phyloP scores from a whole-genome alignment of 768 basidiomycete species.

The Hygrocybe punicea region DNA sequence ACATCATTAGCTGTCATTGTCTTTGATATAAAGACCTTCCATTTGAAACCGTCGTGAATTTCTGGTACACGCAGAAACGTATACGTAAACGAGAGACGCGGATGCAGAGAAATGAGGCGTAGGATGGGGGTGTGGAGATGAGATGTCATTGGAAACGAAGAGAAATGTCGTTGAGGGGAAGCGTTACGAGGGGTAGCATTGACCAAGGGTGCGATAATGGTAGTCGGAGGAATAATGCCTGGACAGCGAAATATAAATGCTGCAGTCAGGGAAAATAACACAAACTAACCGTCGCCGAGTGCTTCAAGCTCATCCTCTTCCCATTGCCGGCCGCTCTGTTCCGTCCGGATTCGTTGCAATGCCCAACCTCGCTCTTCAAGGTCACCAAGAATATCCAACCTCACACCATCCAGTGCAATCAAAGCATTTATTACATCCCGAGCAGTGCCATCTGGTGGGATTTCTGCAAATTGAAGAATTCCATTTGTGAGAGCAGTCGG shows the following conservation, averaged over 20 bases:
- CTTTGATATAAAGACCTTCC: conserved; percentile 63
- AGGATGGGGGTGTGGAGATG: conserved; percentile 64
- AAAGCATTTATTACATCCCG: conserved; percentile 59
- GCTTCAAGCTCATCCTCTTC: conserved; percentile 65
- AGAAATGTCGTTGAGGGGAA: conserved; percentile 52
- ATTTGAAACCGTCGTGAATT: conserved; percentile 67
- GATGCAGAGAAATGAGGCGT: conserved; percentile 70
- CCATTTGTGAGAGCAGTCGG: conserved; percentile 59
- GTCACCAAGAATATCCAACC: conserved; percentile 53
- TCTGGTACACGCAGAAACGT: conserved; percentile 69
- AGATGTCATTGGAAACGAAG: conserved; percentile 64
- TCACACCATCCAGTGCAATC: conserved; percentile 46
- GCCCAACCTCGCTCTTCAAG: conserved; percentile 63
- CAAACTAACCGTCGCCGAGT: conserved; percentile 56
- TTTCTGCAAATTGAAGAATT: conserved; percentile 59
- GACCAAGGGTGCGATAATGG: conserved; percentile 52
- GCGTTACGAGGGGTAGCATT: conserved; percentile 36
- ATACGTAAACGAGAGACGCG: conserved; percentile 50
- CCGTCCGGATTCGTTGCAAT: conserved; percentile 58
- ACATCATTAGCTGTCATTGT: conserved; percentile 54
- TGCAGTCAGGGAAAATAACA: not conserved
- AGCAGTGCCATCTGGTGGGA: conserved; percentile 50
- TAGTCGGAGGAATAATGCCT: conserved; percentile 51
- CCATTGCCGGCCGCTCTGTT: conserved; percentile 61
- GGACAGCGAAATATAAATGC: conserved; percentile 2